A percentile compares a stretch with the other conserved stretches of the same genome.
Evolutionary conservation across 2,329 filamentous ascomycete genomes (phyloP).

Genomic region (Phaeosphaeriaceae sp.): DNA sequence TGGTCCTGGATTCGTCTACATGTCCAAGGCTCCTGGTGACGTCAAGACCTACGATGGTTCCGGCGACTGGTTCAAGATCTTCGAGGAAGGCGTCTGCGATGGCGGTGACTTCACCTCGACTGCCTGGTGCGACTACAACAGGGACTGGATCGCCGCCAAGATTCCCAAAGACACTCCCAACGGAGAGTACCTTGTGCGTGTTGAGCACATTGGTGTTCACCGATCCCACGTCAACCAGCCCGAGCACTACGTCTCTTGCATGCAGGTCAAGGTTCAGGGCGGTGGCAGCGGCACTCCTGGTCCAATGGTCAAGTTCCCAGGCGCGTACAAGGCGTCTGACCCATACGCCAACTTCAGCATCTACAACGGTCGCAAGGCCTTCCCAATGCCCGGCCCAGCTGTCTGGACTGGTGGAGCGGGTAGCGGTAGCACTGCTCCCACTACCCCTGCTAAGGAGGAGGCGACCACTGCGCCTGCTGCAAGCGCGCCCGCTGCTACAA

Average conservation of each 20-base stretch:
- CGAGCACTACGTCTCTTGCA: conserved; percentile 52
- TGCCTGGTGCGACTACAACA: conserved; percentile 30
- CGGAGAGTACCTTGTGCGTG: conserved; percentile 54
- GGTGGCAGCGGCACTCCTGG: conserved; percentile 35
- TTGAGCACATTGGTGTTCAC: conserved; percentile 54
- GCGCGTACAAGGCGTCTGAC: conserved; percentile 42
- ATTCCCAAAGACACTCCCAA: conserved; percentile 47
- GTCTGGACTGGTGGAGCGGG: conserved; percentile 19
- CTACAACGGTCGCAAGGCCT: conserved; percentile 27
- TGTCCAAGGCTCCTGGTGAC: conserved; percentile 31
- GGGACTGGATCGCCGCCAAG: conserved; percentile 26
- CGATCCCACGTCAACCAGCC: conserved; percentile 38
- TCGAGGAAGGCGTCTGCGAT: conserved; percentile 20
- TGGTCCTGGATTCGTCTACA: conserved; percentile 28
- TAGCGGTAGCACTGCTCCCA: conserved; percentile 4
- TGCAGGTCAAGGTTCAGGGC: conserved; percentile 51
- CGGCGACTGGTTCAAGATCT: conserved; percentile 40
- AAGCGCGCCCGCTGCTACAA: conserved; percentile 3
- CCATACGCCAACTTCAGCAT: conserved; percentile 27
- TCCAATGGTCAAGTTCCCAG: conserved; percentile 49
- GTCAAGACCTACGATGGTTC: conserved; percentile 26
- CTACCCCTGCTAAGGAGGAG: conserved; percentile 14
- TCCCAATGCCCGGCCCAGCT: conserved; percentile 24
- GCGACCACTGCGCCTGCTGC: neutral
- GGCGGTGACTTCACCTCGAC: conserved; percentile 11